Evolutionary conservation across 257 asterid genomes (phyloP), one percentile per base, ranked within the genome.

Genomic region (Rehmannia glutinosa): DNA sequence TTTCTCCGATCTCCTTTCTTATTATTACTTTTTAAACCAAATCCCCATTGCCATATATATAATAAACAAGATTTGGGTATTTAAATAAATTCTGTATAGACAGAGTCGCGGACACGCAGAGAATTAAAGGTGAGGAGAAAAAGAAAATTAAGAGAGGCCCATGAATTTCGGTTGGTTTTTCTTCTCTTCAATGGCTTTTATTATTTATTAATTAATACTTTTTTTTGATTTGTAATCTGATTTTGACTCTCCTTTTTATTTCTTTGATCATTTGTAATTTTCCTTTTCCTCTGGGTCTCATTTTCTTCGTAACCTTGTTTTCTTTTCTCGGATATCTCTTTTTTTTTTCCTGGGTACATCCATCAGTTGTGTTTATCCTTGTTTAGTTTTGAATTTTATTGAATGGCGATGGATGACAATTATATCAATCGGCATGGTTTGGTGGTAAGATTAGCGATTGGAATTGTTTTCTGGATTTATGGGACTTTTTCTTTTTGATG

Each of bases 141-240:
- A 68, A 30, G 73, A 20, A 46, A 46, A 61, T 67, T 52, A 32
- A 67, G 45, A 68, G 75, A 66, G 73, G 62, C 75, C 81, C 87
- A 70, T 79, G 72, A 76, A 54, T 79, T 79, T 76, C 84, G 87
- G 84, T 76, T 74, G 19, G 83, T 81, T 66, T 67, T 61, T 51
- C 64, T 67, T 69, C 64, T 24, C 77, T 75, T 70, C 45, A 41
- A 43, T 64, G 78, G 47, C 72, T 71, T 50, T 70, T 64, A 57
- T 69, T 65, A 17, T 19, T 47, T 21, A 28, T 38, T 25, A 20
- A n/a, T n/a, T n/a, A n/a, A n/a, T n/a, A n/a, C n/a, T 36, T 43
- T 15, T 30, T 36, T 33, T 19, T 53, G 13, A 32, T 66, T 27
- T 55, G 63, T 68, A 54, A 65, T 78, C 17, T 43, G 70, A 64